These are phyloP conservation scores for Pseudogymnoascus sp. DNA, from an alignment of 2,329 filamentous ascomycete species.

Conservation along the genomic window DNA sequence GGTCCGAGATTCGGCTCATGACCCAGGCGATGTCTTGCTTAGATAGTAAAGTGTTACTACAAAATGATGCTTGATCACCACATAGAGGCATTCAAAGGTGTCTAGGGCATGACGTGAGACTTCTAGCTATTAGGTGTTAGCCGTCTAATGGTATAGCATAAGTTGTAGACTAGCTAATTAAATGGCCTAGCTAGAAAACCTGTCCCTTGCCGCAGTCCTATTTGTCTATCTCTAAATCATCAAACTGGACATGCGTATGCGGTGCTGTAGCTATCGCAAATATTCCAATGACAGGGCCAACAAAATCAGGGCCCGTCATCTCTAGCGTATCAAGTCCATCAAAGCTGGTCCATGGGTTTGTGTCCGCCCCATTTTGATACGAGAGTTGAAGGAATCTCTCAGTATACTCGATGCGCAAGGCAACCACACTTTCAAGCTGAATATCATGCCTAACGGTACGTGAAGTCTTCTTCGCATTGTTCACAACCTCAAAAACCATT, in stretches of 20 bases:
- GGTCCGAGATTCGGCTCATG: conserved; percentile 4
- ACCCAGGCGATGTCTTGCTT: background rate
- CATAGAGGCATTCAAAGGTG: background rate
- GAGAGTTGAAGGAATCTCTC: background rate
- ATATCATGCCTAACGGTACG: background rate
- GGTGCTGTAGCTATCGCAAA: conserved; percentile 18
- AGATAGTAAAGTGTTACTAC: background rate
- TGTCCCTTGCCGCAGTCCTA: background rate
- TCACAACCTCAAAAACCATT: conserved; percentile 17
- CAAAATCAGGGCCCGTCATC: conserved; percentile 29
- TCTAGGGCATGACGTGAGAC: background rate
- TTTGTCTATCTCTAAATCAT: conserved; percentile 12
- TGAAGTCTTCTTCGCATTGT: conserved; percentile 15
- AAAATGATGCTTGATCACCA: background rate
- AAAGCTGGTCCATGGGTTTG: conserved; percentile 14
- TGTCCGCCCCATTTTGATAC: conserved; percentile 8
- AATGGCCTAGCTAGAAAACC: too few relatives aligned
- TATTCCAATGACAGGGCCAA: conserved; percentile 29
- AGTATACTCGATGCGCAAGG: conserved; percentile 11
- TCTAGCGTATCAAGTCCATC: conserved; percentile 24
- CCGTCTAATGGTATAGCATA: too few relatives aligned
- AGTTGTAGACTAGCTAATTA: too few relatives aligned
- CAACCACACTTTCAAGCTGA: background rate
- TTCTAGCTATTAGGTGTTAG: background rate
- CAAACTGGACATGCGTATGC: background rate